A percentile compares a stretch with the other conserved stretches of the same genome.
These are phyloP conservation scores for Tagetes patula DNA, from an alignment of 129 eudicot species.

Conservation along the genomic window DNA sequence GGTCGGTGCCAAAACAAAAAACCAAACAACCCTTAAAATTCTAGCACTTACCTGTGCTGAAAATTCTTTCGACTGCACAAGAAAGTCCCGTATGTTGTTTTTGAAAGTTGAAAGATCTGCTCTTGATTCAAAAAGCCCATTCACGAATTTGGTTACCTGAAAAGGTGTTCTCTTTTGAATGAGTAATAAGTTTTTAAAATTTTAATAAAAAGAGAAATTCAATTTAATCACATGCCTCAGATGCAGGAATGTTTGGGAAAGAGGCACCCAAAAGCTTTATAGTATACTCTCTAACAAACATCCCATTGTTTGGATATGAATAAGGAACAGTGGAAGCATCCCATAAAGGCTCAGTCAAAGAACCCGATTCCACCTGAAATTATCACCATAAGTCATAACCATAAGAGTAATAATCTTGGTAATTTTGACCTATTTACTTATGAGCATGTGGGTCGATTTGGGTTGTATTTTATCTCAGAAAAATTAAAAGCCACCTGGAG, in stretches of 20 bases:
- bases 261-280: conserved; percentile 87
- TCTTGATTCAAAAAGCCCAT: conserved; percentile 79
- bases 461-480: neutral
- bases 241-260: conserved; percentile 85
- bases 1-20: neutral
- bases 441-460: neutral
- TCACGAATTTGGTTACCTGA: conserved; percentile 89
- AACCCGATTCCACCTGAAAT: conserved; percentile 80
- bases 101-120: conserved; percentile 73
- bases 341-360: conserved; percentile 85
- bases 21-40: neutral
- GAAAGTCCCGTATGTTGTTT: conserved; percentile 89
- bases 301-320: conserved; percentile 75
- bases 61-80: conserved; percentile 93
- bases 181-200: neutral
- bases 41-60: conserved; percentile 76
- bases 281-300: conserved; percentile 83
- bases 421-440: neutral
- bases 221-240: conserved; percentile 53
- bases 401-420: neutral
- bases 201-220: neutral
- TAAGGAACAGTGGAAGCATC: conserved; percentile 72
- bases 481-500: neutral
- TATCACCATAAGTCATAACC: neutral
- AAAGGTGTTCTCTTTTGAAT: conserved; percentile 3